Evolutionary conservation across 1,284 basidiomycete species (phyloP).

Genomic region (Stygiomarasmius scandens): DNA sequence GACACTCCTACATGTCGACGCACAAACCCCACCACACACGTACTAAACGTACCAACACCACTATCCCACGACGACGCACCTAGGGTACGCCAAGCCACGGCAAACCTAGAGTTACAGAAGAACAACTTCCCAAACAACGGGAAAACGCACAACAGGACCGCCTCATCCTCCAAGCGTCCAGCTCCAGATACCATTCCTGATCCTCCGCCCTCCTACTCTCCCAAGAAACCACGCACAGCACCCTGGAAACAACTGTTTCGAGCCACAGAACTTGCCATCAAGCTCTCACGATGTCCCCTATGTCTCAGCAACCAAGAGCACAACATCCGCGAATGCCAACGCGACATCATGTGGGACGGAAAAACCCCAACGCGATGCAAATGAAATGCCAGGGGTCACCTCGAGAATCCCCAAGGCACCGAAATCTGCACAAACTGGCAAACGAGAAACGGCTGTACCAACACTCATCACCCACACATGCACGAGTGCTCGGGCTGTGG

Average conservation of each 20-base stretch:
- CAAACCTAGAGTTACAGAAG: too few relatives aligned
- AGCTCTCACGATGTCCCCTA: constrained; percentile 20
- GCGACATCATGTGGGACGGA: constrained; percentile 8
- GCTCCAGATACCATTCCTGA: background rate
- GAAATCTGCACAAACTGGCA: background rate
- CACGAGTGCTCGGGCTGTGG: constrained; percentile 6
- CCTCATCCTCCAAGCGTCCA: background rate
- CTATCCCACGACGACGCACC: too few relatives aligned
- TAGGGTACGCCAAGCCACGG: too few relatives aligned
- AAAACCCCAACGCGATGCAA: background rate
- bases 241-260: constrained; percentile 8
- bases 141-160: background rate
- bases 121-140: too few relatives aligned
- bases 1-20: too few relatives aligned
- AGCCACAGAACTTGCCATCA: background rate
- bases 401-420: constrained; percentile 12
- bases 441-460: constrained; percentile 19
- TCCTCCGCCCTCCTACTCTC: background rate
- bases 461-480: constrained; percentile 1
- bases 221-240: background rate
- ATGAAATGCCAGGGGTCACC: constrained; percentile 8
- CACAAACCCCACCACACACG: too few relatives aligned
- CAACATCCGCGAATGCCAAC: constrained; percentile 18
- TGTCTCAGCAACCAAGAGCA: constrained; percentile 26
- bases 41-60: too few relatives aligned